A percentile compares a stretch with the other conserved stretches of the same genome.
Evolutionary conservation across 371 early-diverging fungal genomes (phyloP).

Genomic region (Rhizopus stolonifer): DNA sequence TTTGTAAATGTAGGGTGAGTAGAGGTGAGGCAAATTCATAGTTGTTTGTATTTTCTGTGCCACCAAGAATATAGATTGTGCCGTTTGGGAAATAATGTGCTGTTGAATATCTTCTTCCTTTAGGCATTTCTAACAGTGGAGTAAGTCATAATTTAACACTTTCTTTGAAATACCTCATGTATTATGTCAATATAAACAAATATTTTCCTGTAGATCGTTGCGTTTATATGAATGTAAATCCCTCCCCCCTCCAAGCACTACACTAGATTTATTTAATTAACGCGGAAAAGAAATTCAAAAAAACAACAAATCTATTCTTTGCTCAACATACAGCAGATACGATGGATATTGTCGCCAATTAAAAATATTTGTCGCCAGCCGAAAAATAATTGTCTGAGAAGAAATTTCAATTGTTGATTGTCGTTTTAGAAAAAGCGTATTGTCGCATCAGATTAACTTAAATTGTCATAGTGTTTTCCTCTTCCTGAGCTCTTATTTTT

Average conservation of each 20-base stretch:
- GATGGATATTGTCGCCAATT: no score
- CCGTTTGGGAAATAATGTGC: conserved; percentile 18
- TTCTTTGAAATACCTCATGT: conserved; percentile 2
- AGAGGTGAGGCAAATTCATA: conserved; percentile 7
- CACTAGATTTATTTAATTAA: not conserved
- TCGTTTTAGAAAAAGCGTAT: conserved; percentile 2
- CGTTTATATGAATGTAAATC: no score
- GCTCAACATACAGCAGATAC: not conserved
- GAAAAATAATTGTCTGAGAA: no score
- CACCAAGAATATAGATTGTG: conserved; percentile 19
- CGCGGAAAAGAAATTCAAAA: not conserved
- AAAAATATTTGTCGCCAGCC: conserved; percentile 6
- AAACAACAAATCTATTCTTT: conserved; percentile 1
- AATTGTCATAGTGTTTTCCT: not conserved
- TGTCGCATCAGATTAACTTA: conserved; percentile 2
- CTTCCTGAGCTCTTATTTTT: conserved; percentile 3
- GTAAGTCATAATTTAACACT: not conserved
- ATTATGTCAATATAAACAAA: not conserved
- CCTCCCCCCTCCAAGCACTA: no score
- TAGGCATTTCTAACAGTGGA: conserved; percentile 4
- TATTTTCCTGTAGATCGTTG: no score
- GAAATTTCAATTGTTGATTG: no score
- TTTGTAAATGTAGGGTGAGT: conserved; percentile 10
- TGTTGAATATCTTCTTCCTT: conserved; percentile 17
- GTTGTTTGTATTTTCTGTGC: conserved; percentile 3